phyloP scores from a whole-genome alignment of 495 filamentous ascomycete genomes.

The Terfezia claveryi region DNA sequence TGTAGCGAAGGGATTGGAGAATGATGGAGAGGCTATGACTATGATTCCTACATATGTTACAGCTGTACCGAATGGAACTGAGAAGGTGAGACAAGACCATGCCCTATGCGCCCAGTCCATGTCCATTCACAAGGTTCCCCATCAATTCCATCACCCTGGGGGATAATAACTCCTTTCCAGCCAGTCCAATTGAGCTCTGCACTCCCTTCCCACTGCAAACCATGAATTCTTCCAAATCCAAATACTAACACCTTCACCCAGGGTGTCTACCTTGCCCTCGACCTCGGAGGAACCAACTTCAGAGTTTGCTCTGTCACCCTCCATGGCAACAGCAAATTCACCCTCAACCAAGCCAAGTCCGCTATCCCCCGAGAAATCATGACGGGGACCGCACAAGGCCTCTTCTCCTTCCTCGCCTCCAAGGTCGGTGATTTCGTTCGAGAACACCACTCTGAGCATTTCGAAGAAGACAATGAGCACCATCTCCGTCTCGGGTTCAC shows the following conservation, averaged over 20 bases:
- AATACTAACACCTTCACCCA: slow-evolving; percentile 17
- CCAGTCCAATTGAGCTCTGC: not conserved
- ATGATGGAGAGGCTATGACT: slow-evolving; percentile 58
- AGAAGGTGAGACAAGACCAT: slow-evolving; percentile 38
- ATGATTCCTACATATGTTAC: slow-evolving; percentile 97
- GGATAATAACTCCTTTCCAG: not conserved
- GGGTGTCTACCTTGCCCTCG: slow-evolving; percentile 90
- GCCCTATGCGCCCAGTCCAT: no score
- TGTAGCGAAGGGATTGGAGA: slow-evolving; percentile 30
- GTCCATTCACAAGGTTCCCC: no score
- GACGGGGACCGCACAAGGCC: slow-evolving; percentile 66
- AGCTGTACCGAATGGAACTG: slow-evolving; percentile 84
- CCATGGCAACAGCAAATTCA: slow-evolving; percentile 81
- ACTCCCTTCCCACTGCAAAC: not conserved
- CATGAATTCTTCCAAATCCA: not conserved
- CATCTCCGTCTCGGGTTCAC: slow-evolving; percentile 88
- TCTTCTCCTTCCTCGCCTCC: slow-evolving; percentile 82
- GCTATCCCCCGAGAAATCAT: slow-evolving; percentile 76
- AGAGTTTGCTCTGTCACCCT: slow-evolving; percentile 86
- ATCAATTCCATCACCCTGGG: no score
- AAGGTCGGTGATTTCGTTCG: slow-evolving; percentile 75
- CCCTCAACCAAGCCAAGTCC: slow-evolving; percentile 74
- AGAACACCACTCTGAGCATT: slow-evolving; percentile 76
- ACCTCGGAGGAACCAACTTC: slow-evolving; percentile 94
- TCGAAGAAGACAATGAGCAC: slow-evolving; percentile 50